Evolutionary conservation across 2,329 filamentous ascomycete genomes (phyloP).

Genomic region (Pseudogymnoascus sp.): DNA sequence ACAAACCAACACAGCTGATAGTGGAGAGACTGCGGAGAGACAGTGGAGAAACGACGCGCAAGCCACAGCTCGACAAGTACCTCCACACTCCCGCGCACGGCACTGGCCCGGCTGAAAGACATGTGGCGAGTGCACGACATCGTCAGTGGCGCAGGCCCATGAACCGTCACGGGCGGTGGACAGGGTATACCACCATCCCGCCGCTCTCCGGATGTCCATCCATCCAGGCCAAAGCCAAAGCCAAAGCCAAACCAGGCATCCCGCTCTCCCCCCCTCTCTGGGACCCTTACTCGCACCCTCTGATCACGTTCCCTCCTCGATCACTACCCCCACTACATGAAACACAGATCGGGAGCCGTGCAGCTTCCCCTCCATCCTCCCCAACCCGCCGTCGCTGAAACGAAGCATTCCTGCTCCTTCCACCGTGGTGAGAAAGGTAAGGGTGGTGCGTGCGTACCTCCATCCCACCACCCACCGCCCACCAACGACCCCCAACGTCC

Average conservation of each 20-base stretch:
- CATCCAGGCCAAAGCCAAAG: neutral
- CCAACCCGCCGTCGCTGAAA: neutral
- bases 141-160: neutral
- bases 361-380: neutral
- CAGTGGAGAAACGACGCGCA: neutral
- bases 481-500: neutral
- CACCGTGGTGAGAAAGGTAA: neutral
- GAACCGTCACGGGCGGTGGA: neutral
- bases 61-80: neutral
- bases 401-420: neutral
- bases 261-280: neutral
- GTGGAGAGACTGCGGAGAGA: neutral
- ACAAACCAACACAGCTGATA: neutral
- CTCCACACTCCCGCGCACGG: neutral
- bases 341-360: neutral
- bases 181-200: neutral
- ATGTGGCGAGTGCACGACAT: neutral
- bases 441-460: neutral
- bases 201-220: neutral
- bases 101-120: neutral
- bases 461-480: neutral
- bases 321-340: neutral
- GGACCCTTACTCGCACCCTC: neutral
- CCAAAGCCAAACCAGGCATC: neutral
- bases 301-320: neutral